Base-by-base conservation (phyloP, 768 basidiomycete species). In the Termitomyces sp. region DNA sequence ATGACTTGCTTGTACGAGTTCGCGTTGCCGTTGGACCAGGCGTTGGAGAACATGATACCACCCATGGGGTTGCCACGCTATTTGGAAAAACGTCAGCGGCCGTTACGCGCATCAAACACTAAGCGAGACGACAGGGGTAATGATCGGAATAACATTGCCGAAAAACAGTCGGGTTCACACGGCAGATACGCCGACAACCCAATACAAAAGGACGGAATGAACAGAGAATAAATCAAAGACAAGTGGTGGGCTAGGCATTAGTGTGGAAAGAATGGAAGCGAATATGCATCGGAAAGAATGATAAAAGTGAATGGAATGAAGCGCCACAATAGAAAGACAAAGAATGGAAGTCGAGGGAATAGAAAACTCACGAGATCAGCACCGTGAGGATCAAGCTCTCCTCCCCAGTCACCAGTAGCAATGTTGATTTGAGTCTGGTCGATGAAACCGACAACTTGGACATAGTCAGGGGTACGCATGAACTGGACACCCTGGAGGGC, bases 1-100 rank as follows among this genome's bases (percentile, higher is more conserved):
- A 74, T 71, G 34, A 86, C 77, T 64, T 92, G 90, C 9, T 69
- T 64, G 66, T 72, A 77, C 0, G 73, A 71, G 57, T 67, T 68
- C 61, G 77, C 79, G 60, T 78, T 70, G 46, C 61, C 66, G 25
- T 40, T 51, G 17, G 76, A 71, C 64, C 77, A 86, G 11, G 72
- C 78, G 58, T 73, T 85, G 0, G 88, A 83, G 74, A 79, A 92
- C 42, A 90, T 56, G 27, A 91, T 68, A 48, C 83, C 87, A 60
- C 90, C 90, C 27, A 90, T 75, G 3, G 89, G 89, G 73, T 92
- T 94, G n/a, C 91, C 92, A 60, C 87, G 82, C 82, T 87, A 27
- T n/a, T 12, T 25, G 23, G 38, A 19, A 27, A 58, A 14, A 14
- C 32, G 29, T 60, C 44, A 54, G 37, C 43, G 27, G 35, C 10